A percentile compares a stretch with the other conserved stretches of the same genome.
Evolutionary conservation across 2,329 filamentous ascomycete genomes (phyloP).

Genomic region (Mycosphaerella arachidis): DNA sequence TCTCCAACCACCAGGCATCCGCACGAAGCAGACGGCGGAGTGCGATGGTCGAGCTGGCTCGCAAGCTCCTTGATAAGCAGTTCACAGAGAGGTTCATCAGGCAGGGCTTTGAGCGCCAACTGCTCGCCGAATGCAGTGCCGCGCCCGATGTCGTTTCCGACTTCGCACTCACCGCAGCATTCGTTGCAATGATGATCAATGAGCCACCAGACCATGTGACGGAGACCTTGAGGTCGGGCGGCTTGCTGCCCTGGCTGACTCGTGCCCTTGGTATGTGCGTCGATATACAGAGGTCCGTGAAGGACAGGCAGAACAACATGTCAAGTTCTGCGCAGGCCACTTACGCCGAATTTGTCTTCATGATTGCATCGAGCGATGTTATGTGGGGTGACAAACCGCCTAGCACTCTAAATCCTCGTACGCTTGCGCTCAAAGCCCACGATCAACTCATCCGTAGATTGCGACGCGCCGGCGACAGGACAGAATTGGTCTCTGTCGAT

Average conservation of each 20-base stretch:
- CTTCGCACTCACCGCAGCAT: slow-evolving; percentile 60
- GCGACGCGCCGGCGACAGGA: slow-evolving; percentile 40
- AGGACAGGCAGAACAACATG: slow-evolving; percentile 64
- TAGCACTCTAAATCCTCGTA: slow-evolving; percentile 55
- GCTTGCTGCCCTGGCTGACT: slow-evolving; percentile 43
- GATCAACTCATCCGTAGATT: slow-evolving; percentile 54
- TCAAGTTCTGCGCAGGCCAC: slow-evolving; percentile 59
- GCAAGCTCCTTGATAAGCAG: slow-evolving; percentile 53
- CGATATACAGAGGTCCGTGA: slow-evolving; percentile 54
- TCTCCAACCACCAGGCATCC: slow-evolving; percentile 44
- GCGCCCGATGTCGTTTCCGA: slow-evolving; percentile 46
- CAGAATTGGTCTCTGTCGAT: slow-evolving; percentile 43
- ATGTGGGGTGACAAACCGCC: slow-evolving; percentile 58
- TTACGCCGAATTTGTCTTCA: slow-evolving; percentile 51
- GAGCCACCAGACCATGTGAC: slow-evolving; percentile 58
- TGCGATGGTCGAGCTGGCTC: slow-evolving; percentile 53
- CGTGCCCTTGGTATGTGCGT: slow-evolving; percentile 47
- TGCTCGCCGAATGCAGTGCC: slow-evolving; percentile 58
- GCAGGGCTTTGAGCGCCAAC: slow-evolving; percentile 63
- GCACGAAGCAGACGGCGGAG: slow-evolving; percentile 48
- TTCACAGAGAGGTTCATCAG: slow-evolving; percentile 69
- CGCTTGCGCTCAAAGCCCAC: slow-evolving; percentile 60
- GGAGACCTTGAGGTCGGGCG: slow-evolving; percentile 43
- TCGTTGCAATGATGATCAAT: slow-evolving; percentile 58
- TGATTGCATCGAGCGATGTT: slow-evolving; percentile 37